These are phyloP conservation scores for Solanum etuberosum DNA, from an alignment of 257 asterid species.

Conservation along the genomic window DNA sequence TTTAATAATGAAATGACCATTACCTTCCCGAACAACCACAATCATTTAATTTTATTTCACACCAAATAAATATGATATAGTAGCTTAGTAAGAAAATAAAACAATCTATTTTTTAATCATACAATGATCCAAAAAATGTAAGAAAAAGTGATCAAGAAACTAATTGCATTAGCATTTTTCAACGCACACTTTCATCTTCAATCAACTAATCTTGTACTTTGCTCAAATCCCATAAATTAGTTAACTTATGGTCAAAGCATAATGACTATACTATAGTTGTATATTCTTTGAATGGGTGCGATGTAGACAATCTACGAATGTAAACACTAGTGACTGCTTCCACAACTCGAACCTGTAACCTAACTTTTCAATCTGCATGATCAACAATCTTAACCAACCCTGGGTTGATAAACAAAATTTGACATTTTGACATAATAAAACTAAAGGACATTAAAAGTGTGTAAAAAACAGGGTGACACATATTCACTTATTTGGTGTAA, in stretches of 20 bases:
- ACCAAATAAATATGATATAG: too few relatives aligned
- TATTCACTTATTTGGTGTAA: not conserved
- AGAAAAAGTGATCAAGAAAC: too few relatives aligned
- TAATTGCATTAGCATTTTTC: too few relatives aligned
- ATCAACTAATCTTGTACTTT: too few relatives aligned
- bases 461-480: not conserved
- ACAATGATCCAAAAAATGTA: too few relatives aligned
- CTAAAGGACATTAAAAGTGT: not conserved
- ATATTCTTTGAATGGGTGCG: not conserved
- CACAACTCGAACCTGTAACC: not conserved
- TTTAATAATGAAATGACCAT: too few relatives aligned
- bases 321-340: fast-evolving
- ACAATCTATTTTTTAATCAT: too few relatives aligned
- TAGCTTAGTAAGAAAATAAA: too few relatives aligned
- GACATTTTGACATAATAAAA: not conserved
- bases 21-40: too few relatives aligned
- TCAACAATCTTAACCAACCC: not conserved
- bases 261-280: not conserved
- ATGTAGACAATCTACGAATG: too few relatives aligned
- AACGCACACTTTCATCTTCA: too few relatives aligned
- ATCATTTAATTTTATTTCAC: too few relatives aligned
- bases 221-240: not conserved
- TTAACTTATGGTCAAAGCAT: not conserved
- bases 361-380: not conserved
- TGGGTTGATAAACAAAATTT: not conserved